These are phyloP conservation scores for Omphalotus olearius DNA, from an alignment of 1,284 basidiomycete species.

Conservation along the genomic window DNA sequence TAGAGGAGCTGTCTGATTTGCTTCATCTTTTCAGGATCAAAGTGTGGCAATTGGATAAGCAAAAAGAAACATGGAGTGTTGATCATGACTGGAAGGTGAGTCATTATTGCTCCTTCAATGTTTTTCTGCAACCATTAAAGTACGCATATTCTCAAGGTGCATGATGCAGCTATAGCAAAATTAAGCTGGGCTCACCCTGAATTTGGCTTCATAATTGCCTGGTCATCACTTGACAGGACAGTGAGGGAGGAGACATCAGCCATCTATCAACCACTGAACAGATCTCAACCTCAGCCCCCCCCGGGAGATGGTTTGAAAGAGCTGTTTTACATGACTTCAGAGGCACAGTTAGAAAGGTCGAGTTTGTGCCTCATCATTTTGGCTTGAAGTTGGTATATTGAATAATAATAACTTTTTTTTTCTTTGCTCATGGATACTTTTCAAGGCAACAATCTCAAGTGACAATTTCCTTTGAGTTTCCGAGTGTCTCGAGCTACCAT, in stretches of 20 bases:
- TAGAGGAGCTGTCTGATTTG: conserved; percentile 7
- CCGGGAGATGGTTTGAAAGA: conserved; percentile 70
- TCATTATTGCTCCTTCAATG: conserved; percentile 16
- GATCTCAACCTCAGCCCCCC: conserved; percentile 29
- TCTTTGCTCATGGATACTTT: background rate
- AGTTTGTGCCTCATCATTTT: conserved; percentile 82
- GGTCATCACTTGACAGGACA: conserved; percentile 82
- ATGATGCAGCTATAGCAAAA: conserved; percentile 81
- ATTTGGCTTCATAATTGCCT: conserved; percentile 82
- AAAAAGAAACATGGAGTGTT: conserved; percentile 64
- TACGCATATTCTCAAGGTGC: conserved; percentile 54
- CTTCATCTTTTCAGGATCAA: conserved; percentile 57
- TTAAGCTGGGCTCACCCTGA: conserved; percentile 89
- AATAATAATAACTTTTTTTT: background rate
- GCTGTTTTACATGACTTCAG: conserved; percentile 77
- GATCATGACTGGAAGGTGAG: conserved; percentile 86
- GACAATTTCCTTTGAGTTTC: conserved; percentile 86
- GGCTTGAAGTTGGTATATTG: conserved; percentile 78
- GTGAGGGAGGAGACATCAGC: conserved; percentile 73
- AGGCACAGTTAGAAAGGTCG: conserved; percentile 79
- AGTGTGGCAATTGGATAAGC: conserved; percentile 73
- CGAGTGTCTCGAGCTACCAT: conserved; percentile 84
- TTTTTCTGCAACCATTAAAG: background rate
- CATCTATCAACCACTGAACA: conserved; percentile 30
- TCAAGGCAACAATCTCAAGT: conserved; percentile 79